Percentiles rank a stretch among this genome's conserved stretches.
These are phyloP conservation scores for Cyclanthera cordifolia DNA, from an alignment of 306 rosid species.

Conservation along the genomic window DNA sequence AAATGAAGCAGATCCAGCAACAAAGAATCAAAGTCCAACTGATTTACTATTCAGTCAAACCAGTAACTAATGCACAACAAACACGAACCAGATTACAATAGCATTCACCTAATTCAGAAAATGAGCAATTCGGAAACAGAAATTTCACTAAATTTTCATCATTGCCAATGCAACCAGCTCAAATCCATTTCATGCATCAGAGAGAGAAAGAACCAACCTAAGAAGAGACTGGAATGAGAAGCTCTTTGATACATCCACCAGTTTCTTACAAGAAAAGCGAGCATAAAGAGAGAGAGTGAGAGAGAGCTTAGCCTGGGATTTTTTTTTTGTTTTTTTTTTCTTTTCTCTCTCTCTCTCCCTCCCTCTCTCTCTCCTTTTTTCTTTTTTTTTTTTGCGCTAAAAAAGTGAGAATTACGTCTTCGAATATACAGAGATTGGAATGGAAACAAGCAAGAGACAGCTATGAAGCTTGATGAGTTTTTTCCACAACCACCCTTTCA, in stretches of 20 bases:
- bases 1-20: slow-evolving; percentile 34
- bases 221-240: slow-evolving; percentile 31
- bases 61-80: not conserved
- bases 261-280: slow-evolving; percentile 45
- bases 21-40: slow-evolving; percentile 17
- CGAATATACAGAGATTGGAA: slow-evolving; percentile 18
- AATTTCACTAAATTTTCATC: slow-evolving; percentile 18
- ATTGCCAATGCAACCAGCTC: slow-evolving; percentile 11
- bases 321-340: not conserved
- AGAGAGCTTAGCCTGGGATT: not conserved
- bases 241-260: slow-evolving; percentile 29
- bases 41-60: slow-evolving; percentile 29
- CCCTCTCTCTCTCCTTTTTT: too few relatives aligned
- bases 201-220: slow-evolving; percentile 34
- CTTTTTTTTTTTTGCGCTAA: not conserved
- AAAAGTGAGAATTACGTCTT: slow-evolving; percentile 9
- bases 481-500: slow-evolving; percentile 11
- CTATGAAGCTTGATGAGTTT: slow-evolving; percentile 13
- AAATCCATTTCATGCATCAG: slow-evolving; percentile 1
- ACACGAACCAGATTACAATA: not conserved
- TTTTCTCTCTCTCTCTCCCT: not conserved
- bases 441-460: slow-evolving; percentile 13
- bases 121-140: not conserved
- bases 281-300: slow-evolving; percentile 14
- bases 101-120: too few relatives aligned